phyloP scores from a whole-genome alignment of 306 rosid genomes.

The Vachellia collinsii region DNA sequence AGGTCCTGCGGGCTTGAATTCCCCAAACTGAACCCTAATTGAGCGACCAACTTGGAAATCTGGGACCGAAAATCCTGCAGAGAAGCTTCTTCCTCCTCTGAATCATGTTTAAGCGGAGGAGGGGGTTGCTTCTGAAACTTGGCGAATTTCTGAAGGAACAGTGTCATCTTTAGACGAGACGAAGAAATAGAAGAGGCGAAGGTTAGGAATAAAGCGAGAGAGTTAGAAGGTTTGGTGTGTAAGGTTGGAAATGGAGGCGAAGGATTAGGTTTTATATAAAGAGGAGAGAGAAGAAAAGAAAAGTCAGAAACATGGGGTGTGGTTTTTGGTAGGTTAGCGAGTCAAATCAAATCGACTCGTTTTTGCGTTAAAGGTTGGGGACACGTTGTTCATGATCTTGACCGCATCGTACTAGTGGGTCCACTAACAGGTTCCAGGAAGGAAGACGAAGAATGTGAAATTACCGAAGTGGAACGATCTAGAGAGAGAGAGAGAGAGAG shows the following conservation, averaged over 20 bases:
- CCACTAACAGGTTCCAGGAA: neutral
- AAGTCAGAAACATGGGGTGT: conserved; percentile 24
- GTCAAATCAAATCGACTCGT: conserved; percentile 1
- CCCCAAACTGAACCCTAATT: conserved; percentile 29
- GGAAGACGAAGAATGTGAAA: neutral
- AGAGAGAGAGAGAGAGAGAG: neutral
- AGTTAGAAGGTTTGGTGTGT: neutral
- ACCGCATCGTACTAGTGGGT: neutral
- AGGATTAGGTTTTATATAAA: neutral
- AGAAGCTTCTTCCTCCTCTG: conserved; percentile 25
- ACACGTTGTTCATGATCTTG: conserved; percentile 1
- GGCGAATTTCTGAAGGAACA: conserved; percentile 51
- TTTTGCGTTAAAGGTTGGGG: neutral
- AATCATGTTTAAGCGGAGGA: conserved; percentile 12
- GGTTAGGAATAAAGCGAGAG: neutral
- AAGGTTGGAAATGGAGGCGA: neutral
- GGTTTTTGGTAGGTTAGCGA: no score
- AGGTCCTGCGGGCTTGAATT: conserved; percentile 37
- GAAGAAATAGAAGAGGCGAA: neutral
- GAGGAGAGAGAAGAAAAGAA: conserved; percentile 1
- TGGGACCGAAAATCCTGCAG: conserved; percentile 49
- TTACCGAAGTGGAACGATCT: neutral
- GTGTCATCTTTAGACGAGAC: conserved; percentile 31
- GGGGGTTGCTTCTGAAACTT: conserved; percentile 35
- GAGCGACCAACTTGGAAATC: conserved; percentile 43